phyloP scores from a whole-genome alignment of 495 filamentous ascomycete genomes.

The Penicillium malachiteum region DNA sequence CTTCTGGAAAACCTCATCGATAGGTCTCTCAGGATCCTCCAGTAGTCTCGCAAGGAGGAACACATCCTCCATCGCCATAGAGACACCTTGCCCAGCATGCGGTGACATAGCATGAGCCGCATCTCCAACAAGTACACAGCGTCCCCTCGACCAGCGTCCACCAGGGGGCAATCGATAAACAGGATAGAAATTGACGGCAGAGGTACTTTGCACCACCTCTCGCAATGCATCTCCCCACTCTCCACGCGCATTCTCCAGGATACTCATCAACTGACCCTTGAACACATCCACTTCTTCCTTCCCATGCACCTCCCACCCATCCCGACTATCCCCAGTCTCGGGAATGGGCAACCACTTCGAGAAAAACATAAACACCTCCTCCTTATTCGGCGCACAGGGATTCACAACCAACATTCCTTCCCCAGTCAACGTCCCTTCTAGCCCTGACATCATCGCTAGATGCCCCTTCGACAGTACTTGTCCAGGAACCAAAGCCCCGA shows the following conservation, averaged over 20 bases:
- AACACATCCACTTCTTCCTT: slow-evolving; percentile 37
- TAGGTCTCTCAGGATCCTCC: slow-evolving; percentile 15
- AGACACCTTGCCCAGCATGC: slow-evolving; percentile 44
- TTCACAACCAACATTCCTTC: slow-evolving; percentile 51
- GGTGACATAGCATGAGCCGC: slow-evolving; percentile 49
- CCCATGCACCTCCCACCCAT: slow-evolving; percentile 44
- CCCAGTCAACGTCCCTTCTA: slow-evolving; percentile 44
- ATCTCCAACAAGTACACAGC: slow-evolving; percentile 38
- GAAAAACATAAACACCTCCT: slow-evolving; percentile 33
- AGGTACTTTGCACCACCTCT: slow-evolving; percentile 35
- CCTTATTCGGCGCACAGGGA: slow-evolving; percentile 25
- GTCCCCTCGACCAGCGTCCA: slow-evolving; percentile 38
- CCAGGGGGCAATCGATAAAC: slow-evolving; percentile 47
- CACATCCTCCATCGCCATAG: slow-evolving; percentile 47
- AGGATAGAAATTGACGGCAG: slow-evolving; percentile 48
- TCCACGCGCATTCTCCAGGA: slow-evolving; percentile 36
- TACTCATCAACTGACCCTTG: slow-evolving; percentile 23
- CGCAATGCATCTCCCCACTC: slow-evolving; percentile 45
- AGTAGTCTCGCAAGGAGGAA: slow-evolving; percentile 38
- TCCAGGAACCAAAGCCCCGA: slow-evolving; percentile 43
- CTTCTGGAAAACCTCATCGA: slow-evolving; percentile 20
- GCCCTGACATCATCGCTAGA: slow-evolving; percentile 15
- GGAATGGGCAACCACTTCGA: slow-evolving; percentile 27
- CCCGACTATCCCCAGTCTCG: slow-evolving; percentile 25
- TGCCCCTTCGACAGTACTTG: slow-evolving; percentile 11